Base-by-base conservation (phyloP, 1,284 basidiomycete species). In the Boletellus deceptivus region DNA sequence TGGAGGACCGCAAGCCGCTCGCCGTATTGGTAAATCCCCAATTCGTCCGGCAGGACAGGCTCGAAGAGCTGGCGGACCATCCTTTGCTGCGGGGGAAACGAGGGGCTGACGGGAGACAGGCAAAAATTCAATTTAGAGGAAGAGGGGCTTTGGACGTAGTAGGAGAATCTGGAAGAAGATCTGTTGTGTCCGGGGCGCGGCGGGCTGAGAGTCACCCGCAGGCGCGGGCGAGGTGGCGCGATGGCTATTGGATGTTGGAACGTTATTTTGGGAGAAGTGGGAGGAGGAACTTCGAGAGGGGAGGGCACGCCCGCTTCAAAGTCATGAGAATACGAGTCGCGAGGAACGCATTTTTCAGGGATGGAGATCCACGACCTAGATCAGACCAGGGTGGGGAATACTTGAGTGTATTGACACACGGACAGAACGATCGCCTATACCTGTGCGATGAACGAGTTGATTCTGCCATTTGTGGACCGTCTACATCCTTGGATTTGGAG, bases 21-120 rank as follows among this genome's bases (percentile, higher is more conserved):
- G 38, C 82, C 82, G 14, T 76, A 59, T 29, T 55, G 61, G 11
- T 70, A 62, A 54, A 86, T 56, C 39, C 80, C 69, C 22, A 88
- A 73, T 62, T 90, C 86, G 65, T 89, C 87, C 0, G 85, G 82
- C 1, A 89, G 77, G 20, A 85, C 75, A 6, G 87, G 83, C 50
- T 71, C 72, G 66, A 86, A 89, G 2, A 77, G 50, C 60, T 87
- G 85, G 27, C 76, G 75, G 51, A 86, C 77, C 64, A 77, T 79
- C 57, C 79, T 79, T 44, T 69, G 68, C 7, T 72, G 73, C 20
- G 64, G 63, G 35, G 72, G 67, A 43, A 64, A 56, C 17, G 59
- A 60, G n/a, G 68, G 63, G 20, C 66, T 59, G 33, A 69, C 62
- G 13, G 69, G 70, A 6, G 63, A 58, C 27, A 64, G 29, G 29